A percentile compares a stretch with the other conserved stretches of the same genome.
phyloP scores from a whole-genome alignment of 352 stramenopile species.

The Pythium biforme region DNA sequence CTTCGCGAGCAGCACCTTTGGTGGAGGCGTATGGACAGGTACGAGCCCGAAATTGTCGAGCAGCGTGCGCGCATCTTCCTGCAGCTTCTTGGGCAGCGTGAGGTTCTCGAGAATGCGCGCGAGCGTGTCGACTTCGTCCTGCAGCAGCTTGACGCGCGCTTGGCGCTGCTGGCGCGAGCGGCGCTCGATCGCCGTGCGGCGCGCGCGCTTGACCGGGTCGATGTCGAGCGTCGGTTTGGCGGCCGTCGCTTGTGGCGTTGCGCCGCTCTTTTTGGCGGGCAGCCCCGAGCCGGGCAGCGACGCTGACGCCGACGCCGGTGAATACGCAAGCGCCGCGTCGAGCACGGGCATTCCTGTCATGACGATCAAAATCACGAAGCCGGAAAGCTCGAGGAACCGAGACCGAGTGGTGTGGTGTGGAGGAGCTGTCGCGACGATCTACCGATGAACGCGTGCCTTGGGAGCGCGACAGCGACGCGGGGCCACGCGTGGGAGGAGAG shows the following conservation, averaged over 20 bases:
- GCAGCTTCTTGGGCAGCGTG: constrained; percentile 20
- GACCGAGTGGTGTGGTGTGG: not conserved
- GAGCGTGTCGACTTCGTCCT: constrained; percentile 22
- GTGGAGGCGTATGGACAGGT: constrained; percentile 12
- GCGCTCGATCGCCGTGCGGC: constrained; percentile 25
- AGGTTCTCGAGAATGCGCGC: constrained; percentile 21
- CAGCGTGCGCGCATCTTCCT: constrained; percentile 19
- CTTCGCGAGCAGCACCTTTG: constrained; percentile 17
- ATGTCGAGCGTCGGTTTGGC: constrained; percentile 2
- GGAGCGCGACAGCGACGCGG: too few relatives aligned
- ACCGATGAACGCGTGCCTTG: not conserved
- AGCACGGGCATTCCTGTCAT: not conserved
- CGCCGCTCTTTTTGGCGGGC: not conserved
- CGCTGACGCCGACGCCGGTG: not conserved
- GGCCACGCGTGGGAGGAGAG: not conserved
- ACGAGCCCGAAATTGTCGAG: constrained; percentile 20
- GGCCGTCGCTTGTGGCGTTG: not conserved
- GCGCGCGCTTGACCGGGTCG: constrained; percentile 23
- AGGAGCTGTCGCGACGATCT: not conserved
- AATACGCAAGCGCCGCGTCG: constrained; percentile 2
- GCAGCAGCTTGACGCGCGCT: constrained; percentile 21
- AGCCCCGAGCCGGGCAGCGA: not conserved
- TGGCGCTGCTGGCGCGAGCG: constrained; percentile 27
- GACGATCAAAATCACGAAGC: not conserved
- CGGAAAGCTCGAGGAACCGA: not conserved